These are phyloP conservation scores for Micractinium sp. DNA, from an alignment of 139 green algal species.

Conservation along the genomic window DNA sequence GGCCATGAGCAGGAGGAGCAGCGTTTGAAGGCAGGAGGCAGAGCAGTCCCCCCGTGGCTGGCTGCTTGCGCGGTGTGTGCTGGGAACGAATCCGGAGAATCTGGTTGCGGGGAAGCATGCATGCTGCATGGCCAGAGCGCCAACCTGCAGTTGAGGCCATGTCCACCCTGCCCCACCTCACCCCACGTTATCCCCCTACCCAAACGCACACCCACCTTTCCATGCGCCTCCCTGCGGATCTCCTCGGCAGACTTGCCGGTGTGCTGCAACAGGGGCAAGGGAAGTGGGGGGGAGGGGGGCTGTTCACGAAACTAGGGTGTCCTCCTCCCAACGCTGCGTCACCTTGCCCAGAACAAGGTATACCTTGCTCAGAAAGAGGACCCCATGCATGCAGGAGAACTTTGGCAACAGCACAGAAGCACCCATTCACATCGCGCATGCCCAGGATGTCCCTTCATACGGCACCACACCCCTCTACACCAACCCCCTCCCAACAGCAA, in stretches of 20 bases:
- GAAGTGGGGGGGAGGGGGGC: not conserved
- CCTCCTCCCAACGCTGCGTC: too few relatives aligned
- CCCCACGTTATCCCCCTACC: not conserved
- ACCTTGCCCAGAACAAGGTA: too few relatives aligned
- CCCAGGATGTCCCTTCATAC: too few relatives aligned
- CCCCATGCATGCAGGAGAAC: too few relatives aligned
- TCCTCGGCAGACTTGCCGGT: constrained; percentile 4
- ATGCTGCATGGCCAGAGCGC: not conserved
- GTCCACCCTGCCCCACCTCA: not conserved
- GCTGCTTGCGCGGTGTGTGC: not conserved
- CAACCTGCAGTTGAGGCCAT: too few relatives aligned
- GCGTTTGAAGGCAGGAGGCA: not conserved
- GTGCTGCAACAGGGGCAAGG: not conserved
- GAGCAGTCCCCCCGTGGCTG: not conserved
- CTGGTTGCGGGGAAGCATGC: not conserved
- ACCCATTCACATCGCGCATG: too few relatives aligned
- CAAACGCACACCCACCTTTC: not conserved
- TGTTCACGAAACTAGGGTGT: not conserved
- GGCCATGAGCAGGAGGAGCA: too few relatives aligned
- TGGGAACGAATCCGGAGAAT: not conserved
- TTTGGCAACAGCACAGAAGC: too few relatives aligned
- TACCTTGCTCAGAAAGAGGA: too few relatives aligned
- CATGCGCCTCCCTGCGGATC: constrained; percentile 21
- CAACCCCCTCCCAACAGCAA: not conserved
- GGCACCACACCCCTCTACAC: not conserved